Conservation (phyloP, 306 rosid species). For the Mimosa pudica region DNA sequence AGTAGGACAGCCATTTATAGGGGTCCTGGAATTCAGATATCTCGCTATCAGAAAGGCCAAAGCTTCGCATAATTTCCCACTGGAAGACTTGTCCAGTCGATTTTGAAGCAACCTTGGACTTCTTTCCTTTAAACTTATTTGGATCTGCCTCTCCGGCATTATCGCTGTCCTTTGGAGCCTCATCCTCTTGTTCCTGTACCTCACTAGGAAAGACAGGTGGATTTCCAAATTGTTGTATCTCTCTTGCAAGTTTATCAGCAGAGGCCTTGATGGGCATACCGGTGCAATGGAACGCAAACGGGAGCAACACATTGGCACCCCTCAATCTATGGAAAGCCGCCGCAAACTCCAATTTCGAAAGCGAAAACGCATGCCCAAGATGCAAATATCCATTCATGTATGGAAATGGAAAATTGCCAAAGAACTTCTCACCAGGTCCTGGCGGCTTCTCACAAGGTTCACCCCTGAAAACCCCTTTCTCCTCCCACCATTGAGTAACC, state of each 20-base stretch:
- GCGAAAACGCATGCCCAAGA: constrained; percentile 79
- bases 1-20: constrained; percentile 79
- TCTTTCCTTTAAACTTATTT: constrained; percentile 82
- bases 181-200: constrained; percentile 41
- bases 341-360: constrained; percentile 85
- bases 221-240: constrained; percentile 68
- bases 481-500: constrained; percentile 82
- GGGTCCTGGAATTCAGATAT: constrained; percentile 78
- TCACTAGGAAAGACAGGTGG: constrained; percentile 68
- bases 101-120: constrained; percentile 79
- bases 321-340: constrained; percentile 81
- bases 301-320: constrained; percentile 86
- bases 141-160: constrained; percentile 48
- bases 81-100: constrained; percentile 73
- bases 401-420: constrained; percentile 90
- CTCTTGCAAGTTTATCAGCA: constrained; percentile 85
- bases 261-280: constrained; percentile 99
- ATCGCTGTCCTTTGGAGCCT: constrained; percentile 44
- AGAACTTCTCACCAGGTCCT: constrained; percentile 70
- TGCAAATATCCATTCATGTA: constrained; percentile 91
- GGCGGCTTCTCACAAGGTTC: constrained; percentile 74
- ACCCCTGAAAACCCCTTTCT: constrained; percentile 66
- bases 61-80: constrained; percentile 94
- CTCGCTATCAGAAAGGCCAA: constrained; percentile 76
- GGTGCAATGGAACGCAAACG: constrained; percentile 93